Conservation (phyloP, 202 grass and related monocot species). For the Bolboschoenoplectus hybrid region DNA sequence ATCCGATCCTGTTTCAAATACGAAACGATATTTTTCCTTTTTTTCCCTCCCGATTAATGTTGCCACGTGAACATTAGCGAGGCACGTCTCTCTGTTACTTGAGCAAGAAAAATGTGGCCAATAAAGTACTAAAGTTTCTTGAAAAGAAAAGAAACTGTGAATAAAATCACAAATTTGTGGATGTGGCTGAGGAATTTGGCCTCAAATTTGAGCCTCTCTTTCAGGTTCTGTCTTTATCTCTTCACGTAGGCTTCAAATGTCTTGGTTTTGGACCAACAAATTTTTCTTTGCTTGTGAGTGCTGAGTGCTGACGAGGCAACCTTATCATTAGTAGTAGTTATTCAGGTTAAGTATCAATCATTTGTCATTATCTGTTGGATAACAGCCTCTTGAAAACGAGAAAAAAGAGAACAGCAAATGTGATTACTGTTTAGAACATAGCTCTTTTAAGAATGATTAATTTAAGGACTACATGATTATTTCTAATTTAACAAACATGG, state of each 20-base stretch:
- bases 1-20: background rate
- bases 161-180: background rate
- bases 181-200: background rate
- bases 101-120: background rate
- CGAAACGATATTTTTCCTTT: background rate
- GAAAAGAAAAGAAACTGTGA: background rate
- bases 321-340: background rate
- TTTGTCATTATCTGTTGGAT: background rate
- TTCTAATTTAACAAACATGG: background rate
- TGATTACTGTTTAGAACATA: too few relatives aligned
- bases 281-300: background rate
- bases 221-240: slow-evolving; percentile 2
- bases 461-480: background rate
- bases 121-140: background rate
- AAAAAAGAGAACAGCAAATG: background rate
- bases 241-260: background rate
- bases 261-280: background rate
- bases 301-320: slow-evolving; percentile 12
- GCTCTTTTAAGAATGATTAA: background rate
- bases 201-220: slow-evolving; percentile 12
- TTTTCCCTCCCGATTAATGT: background rate
- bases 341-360: background rate
- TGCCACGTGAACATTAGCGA: slow-evolving; percentile 8
- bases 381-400: background rate
- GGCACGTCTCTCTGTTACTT: slow-evolving; percentile 11